A percentile compares a stretch with the other conserved stretches of the same genome.
Conservation (phyloP, 1,284 basidiomycete species). For the Cryptococcus deneoformans region DNA sequence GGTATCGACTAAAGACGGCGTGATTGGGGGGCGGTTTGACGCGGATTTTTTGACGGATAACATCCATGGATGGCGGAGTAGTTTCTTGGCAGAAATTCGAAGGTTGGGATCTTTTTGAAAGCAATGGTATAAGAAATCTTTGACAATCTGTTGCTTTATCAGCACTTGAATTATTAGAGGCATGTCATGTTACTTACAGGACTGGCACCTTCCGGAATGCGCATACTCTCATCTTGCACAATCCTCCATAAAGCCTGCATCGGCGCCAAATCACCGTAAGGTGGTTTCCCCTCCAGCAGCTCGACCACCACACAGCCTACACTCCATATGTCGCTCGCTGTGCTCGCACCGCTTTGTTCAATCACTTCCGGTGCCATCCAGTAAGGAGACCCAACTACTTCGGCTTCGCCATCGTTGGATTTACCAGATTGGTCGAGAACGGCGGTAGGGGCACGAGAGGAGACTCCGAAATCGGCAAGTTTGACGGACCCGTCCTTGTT, state of each 20-base stretch:
- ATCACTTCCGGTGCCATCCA: constrained; percentile 99
- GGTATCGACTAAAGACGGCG: background rate
- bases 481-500: constrained; percentile 98
- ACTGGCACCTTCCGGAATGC: constrained; percentile 90
- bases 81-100: constrained; percentile 88
- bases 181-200: constrained; percentile 46
- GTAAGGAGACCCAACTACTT: constrained; percentile 94
- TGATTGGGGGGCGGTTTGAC: background rate
- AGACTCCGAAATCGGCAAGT: constrained; percentile 91
- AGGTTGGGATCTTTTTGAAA: constrained; percentile 98
- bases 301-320: constrained; percentile 98
- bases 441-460: constrained; percentile 53
- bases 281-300: constrained; percentile 90
- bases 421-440: background rate
- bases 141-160: constrained; percentile 64
- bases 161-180: background rate
- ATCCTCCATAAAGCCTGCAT: constrained; percentile 99
- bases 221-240: constrained; percentile 95
- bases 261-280: constrained; percentile 91
- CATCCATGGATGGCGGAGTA: constrained; percentile 96
- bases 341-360: constrained; percentile 93
- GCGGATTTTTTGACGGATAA: constrained; percentile 60
- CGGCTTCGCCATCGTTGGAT: constrained; percentile 57
- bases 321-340: constrained; percentile 96
- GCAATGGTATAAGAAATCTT: constrained; percentile 94